Base-by-base conservation (phyloP, 2,329 filamentous ascomycete genomes). In the Trichoderma aggressivum region DNA sequence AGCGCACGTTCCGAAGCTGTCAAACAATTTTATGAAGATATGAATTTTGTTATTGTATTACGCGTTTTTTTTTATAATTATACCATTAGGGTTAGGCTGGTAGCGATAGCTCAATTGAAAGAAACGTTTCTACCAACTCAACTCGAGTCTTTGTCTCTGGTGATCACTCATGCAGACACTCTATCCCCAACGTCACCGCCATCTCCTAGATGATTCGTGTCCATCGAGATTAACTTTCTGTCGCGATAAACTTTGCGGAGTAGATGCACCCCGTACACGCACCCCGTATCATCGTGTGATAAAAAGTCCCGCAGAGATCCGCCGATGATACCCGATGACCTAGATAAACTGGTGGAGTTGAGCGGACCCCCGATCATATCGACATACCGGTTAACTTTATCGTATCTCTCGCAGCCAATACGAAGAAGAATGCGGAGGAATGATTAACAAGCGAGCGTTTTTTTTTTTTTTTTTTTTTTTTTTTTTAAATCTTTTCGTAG, bases 1-100 rank as follows among this genome's bases (percentile, higher is more conserved):
- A 50, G 32, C 21, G 32, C 32, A 26, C 7, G 18, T 56, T 66
- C 58, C 12, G 32, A 58, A 58, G 7, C 47, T 66, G 63, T 58
- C 58, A 1, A 66, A 24, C 53, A 34, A 50, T 32, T 65, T 65
- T 32, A 68, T 68, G 64, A 68, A 58, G 64, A 68, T 24, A 60
- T 68, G 64, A 34, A 59, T 16, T 59, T 60, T 50, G 39, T 67
- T 65, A 26, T 7, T 53, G 39, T 50, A 64, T 64, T 18, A 50
- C 55, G 47, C 47, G 24, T 63, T 64, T 65, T 64, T 65, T 12
- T 18, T 59, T 53, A 43, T 53, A 53, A 24, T 53, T 53, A 53
- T 53, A 53, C n/a, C 21, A 24, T 53, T 53, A 47, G 39, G 53
- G 53, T 32, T 53, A 53, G 47, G 47, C 47, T 53, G 24, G 53